phyloP scores from a whole-genome alignment of 2,329 filamentous ascomycete genomes.

The Penicillium sp. region DNA sequence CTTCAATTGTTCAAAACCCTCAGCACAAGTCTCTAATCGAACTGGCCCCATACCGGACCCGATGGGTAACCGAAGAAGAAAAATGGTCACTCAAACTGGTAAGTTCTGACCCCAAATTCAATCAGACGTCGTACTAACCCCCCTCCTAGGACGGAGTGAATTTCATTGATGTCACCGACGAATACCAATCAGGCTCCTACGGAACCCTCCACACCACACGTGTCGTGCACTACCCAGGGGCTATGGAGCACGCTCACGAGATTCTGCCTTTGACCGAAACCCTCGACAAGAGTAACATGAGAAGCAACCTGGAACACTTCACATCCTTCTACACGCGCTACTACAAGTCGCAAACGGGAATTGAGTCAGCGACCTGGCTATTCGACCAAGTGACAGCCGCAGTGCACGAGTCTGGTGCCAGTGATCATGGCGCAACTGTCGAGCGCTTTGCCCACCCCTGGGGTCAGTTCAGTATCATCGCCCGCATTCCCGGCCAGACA shows the following conservation, averaged over 20 bases:
- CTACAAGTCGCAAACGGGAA: constrained; percentile 63
- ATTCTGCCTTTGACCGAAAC: constrained; percentile 65
- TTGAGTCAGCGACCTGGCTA: constrained; percentile 85
- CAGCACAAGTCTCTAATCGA: constrained; percentile 68
- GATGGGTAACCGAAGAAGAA: constrained; percentile 89
- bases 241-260: constrained; percentile 62
- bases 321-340: constrained; percentile 59
- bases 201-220: constrained; percentile 34
- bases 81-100: constrained; percentile 90
- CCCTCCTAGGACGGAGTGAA: constrained; percentile 66
- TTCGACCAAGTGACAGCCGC: constrained; percentile 69
- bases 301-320: constrained; percentile 68
- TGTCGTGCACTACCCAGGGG: constrained; percentile 63
- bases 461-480: constrained; percentile 89
- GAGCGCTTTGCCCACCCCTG: constrained; percentile 76
- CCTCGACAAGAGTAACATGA: constrained; percentile 74
- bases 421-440: constrained; percentile 63
- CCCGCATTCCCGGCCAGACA: constrained; percentile 80
- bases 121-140: background rate
- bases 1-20: constrained; percentile 24
- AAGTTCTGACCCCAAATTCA: constrained; percentile 18
- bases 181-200: constrained; percentile 60
- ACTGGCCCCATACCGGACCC: constrained; percentile 74
- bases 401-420: constrained; percentile 68
- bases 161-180: constrained; percentile 92